A percentile compares a stretch with the other conserved stretches of the same genome.
Evolutionary conservation across 108 stramenopile genomes (phyloP).

Genomic region (Bacterosira constricta): DNA sequence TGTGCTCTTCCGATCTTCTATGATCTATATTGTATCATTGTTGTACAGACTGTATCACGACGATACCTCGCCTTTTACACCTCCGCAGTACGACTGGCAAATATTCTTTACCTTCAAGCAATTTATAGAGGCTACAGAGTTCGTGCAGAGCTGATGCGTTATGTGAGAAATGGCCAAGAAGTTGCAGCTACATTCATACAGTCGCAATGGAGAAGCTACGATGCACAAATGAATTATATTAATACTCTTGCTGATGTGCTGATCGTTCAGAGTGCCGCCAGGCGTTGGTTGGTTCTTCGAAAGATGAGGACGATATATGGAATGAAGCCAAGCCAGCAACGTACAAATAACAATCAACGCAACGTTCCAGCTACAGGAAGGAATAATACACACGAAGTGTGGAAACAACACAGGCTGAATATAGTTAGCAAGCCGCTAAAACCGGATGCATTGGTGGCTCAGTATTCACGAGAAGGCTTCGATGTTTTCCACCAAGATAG

Average conservation of each 20-base stretch:
- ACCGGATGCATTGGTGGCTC: neutral
- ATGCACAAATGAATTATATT: slow-evolving; percentile 65
- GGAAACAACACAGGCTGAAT: slow-evolving; percentile 25
- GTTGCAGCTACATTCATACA: slow-evolving; percentile 65
- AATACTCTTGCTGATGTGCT: slow-evolving; percentile 62
- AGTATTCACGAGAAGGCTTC: slow-evolving; percentile 9
- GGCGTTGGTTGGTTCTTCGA: slow-evolving; percentile 58
- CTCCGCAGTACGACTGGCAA: slow-evolving; percentile 49
- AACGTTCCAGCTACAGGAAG: neutral
- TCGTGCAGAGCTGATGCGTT: slow-evolving; percentile 35
- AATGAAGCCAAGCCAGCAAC: neutral
- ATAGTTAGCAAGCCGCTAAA: slow-evolving; percentile 2
- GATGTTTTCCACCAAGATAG: slow-evolving; percentile 21
- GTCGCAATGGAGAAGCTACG: slow-evolving; percentile 59
- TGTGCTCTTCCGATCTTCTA: slow-evolving; percentile 66
- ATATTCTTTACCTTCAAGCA: slow-evolving; percentile 65
- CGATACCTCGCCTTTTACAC: slow-evolving; percentile 49
- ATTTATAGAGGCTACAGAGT: slow-evolving; percentile 54
- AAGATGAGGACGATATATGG: slow-evolving; percentile 7
- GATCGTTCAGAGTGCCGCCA: slow-evolving; percentile 65
- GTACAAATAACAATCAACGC: slow-evolving; percentile 1
- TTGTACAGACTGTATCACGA: slow-evolving; percentile 59
- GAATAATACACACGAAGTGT: slow-evolving; percentile 3
- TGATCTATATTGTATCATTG: slow-evolving; percentile 55
- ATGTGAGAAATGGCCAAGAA: slow-evolving; percentile 41